These are phyloP conservation scores for Emmonsiellopsis sp. DNA, from an alignment of 2,329 filamentous ascomycete species.

Conservation along the genomic window DNA sequence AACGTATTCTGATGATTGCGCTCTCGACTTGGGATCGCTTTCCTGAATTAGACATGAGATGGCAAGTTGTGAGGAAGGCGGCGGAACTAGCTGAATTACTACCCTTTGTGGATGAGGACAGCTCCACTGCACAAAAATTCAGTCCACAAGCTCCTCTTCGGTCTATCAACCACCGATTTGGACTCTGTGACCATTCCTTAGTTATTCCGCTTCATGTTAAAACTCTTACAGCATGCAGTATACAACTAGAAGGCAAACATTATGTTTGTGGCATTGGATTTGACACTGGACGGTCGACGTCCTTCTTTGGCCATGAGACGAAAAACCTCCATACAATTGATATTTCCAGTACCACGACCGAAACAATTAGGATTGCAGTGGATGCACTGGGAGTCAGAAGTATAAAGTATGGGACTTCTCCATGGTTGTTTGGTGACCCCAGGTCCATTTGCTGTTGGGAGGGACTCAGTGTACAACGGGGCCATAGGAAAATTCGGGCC, in stretches of 20 bases:
- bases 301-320: not conserved
- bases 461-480: conserved; percentile 2
- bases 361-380: conserved; percentile 3
- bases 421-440: not conserved
- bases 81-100: conserved; percentile 4
- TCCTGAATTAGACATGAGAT: conserved; percentile 2
- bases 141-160: conserved; percentile 3
- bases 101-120: not conserved
- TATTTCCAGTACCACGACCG: not conserved
- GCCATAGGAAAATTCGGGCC: conserved; percentile 2
- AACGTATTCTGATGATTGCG: conserved; percentile 3
- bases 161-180: not conserved
- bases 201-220: conserved; percentile 1
- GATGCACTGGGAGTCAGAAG: conserved; percentile 1
- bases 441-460: conserved; percentile 1
- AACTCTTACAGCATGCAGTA: conserved; percentile 1
- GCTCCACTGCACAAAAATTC: not conserved
- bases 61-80: conserved; percentile 3
- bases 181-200: conserved; percentile 1
- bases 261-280: conserved; percentile 5
- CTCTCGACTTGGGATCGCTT: not conserved
- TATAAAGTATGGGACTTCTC: conserved; percentile 2
- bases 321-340: not conserved
- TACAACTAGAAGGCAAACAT: conserved; percentile 3
- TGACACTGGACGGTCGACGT: conserved; percentile 1